Conservation (phyloP, 306 rosid species). For the Prunus kanzakura region DNA sequence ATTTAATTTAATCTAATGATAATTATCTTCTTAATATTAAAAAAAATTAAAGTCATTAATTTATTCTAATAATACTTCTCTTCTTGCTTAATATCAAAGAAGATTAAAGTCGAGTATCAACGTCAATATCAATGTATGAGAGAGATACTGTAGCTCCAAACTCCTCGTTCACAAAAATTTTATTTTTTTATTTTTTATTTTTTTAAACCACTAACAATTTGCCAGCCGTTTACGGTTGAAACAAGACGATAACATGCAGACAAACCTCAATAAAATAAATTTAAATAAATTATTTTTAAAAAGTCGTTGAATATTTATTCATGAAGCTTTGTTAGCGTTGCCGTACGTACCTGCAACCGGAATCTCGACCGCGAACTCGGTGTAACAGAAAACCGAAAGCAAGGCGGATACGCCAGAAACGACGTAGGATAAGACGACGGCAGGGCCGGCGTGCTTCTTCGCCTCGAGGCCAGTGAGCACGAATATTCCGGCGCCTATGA, state of each 20-base stretch:
- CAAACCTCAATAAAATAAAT: neutral
- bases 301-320: neutral
- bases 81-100: too few relatives aligned
- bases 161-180: too few relatives aligned
- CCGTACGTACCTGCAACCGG: slow-evolving; percentile 80
- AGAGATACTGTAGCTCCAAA: too few relatives aligned
- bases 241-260: neutral
- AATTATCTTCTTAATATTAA: too few relatives aligned
- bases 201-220: too few relatives aligned
- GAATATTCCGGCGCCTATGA: slow-evolving; percentile 79
- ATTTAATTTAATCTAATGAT: too few relatives aligned
- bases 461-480: slow-evolving; percentile 88
- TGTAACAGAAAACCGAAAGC: slow-evolving; percentile 91
- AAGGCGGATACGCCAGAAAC: slow-evolving; percentile 81
- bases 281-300: neutral
- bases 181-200: too few relatives aligned
- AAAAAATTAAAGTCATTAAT: too few relatives aligned
- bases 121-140: too few relatives aligned
- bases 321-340: neutral
- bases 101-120: too few relatives aligned
- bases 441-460: slow-evolving; percentile 39
- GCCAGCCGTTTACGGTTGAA: neutral
- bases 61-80: too few relatives aligned
- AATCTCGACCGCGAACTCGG: slow-evolving; percentile 87
- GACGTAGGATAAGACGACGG: slow-evolving; percentile 68